A percentile compares a stretch with the other conserved stretches of the same genome.
Evolutionary conservation across 495 filamentous ascomycete genomes (phyloP).

Genomic region (Bacidia gigantensis): DNA sequence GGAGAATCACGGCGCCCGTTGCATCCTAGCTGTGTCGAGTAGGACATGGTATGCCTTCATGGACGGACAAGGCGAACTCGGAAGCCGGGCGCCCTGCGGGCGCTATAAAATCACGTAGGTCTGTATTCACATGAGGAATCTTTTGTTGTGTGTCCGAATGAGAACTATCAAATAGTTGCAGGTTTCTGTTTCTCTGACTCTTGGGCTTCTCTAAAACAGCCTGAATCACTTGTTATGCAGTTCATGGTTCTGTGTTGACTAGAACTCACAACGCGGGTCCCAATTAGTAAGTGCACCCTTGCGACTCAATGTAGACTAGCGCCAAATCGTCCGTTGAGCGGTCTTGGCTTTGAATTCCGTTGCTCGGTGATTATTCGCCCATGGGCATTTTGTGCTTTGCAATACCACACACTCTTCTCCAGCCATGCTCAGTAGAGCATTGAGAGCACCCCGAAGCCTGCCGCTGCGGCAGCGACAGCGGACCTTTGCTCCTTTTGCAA

Average conservation of each 20-base stretch:
- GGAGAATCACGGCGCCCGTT: no score
- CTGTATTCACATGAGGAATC: no score
- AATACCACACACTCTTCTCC: background rate
- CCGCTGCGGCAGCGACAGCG: constrained; percentile 1
- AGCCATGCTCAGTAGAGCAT: constrained; percentile 15
- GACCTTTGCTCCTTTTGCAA: background rate
- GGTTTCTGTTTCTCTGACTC: no score
- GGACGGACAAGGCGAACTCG: no score
- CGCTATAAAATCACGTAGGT: no score
- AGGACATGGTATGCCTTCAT: no score
- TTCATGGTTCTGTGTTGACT: background rate
- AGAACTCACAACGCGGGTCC: no score
- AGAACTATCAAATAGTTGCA: no score
- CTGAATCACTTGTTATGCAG: background rate
- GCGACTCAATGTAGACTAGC: background rate
- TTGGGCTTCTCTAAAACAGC: no score
- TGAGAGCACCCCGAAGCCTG: constrained; percentile 13
- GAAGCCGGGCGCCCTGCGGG: no score
- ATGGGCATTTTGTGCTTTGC: background rate
- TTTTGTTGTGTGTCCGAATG: no score
- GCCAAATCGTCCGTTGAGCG: background rate
- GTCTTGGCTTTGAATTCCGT: background rate
- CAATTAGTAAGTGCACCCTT: background rate
- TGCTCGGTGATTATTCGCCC: background rate
- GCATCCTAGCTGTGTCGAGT: no score